phyloP scores from a whole-genome alignment of 1,284 basidiomycete species.

The Tetrapyrgos nigripes region DNA sequence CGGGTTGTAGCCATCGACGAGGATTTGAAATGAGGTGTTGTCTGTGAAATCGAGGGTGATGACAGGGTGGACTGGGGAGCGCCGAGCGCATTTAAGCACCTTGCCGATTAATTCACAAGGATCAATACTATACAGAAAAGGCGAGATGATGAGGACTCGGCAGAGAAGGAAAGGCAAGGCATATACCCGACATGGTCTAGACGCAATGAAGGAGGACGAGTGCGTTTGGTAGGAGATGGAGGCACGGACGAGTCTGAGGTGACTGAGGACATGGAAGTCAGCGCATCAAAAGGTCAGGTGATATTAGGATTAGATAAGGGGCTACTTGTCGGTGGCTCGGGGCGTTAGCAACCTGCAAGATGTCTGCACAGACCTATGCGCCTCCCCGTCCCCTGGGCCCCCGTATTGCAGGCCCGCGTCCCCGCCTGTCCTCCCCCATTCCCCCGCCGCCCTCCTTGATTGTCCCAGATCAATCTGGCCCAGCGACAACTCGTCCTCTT shows the following conservation, averaged over 20 bases:
- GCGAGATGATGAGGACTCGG: background rate
- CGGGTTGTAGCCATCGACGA: constrained; percentile 68
- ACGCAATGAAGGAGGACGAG: constrained; percentile 39
- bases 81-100: constrained; percentile 51
- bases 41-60: constrained; percentile 64
- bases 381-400: constrained; percentile 62
- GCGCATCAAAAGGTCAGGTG: constrained; percentile 13
- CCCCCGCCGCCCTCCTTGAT: constrained; percentile 29
- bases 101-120: constrained; percentile 59
- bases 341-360: constrained; percentile 2
- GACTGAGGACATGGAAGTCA: constrained; percentile 4
- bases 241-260: constrained; percentile 20
- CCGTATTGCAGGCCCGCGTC: constrained; percentile 56
- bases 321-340: background rate
- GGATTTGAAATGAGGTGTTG: constrained; percentile 58
- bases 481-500: constrained; percentile 30
- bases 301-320: background rate
- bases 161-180: constrained; percentile 11
- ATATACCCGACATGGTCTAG: constrained; percentile 22
- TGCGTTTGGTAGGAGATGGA: constrained; percentile 34
- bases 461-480: constrained; percentile 27
- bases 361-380: constrained; percentile 36
- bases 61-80: constrained; percentile 59
- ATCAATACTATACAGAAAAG: constrained; percentile 44
- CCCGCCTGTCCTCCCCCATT: constrained; percentile 42